Conservation (phyloP, 768 basidiomycete genomes). For the Hericium rajendrae region DNA sequence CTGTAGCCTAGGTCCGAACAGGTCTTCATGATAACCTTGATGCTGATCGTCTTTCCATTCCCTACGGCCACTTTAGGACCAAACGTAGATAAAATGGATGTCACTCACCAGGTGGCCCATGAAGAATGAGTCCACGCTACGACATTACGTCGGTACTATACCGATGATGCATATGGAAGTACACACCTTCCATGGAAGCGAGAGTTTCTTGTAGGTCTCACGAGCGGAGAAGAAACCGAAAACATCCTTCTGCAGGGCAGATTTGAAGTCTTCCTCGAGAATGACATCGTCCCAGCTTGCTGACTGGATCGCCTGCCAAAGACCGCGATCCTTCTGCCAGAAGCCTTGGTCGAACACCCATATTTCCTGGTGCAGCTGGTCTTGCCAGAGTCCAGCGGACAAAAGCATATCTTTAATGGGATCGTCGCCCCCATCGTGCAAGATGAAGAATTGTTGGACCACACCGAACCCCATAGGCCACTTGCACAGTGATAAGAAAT, state of each 20-base stretch:
- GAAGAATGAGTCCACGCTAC: slow-evolving; percentile 74
- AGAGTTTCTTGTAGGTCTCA: slow-evolving; percentile 58
- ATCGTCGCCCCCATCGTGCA: slow-evolving; percentile 54
- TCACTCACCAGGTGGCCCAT: slow-evolving; percentile 62
- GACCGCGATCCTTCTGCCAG: slow-evolving; percentile 52
- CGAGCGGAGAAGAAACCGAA: slow-evolving; percentile 76
- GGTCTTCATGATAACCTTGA: slow-evolving; percentile 76
- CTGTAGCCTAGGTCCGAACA: slow-evolving; percentile 52
- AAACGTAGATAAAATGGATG: background rate
- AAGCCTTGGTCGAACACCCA: slow-evolving; percentile 67
- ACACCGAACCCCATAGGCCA: slow-evolving; percentile 18
- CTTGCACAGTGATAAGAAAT: slow-evolving; percentile 15
- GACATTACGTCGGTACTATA: background rate
- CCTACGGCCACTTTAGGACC: slow-evolving; percentile 27
- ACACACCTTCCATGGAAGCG: slow-evolving; percentile 74
- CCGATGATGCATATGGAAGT: background rate
- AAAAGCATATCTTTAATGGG: slow-evolving; percentile 42
- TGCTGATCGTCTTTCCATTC: slow-evolving; percentile 77
- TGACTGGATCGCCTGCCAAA: slow-evolving; percentile 43
- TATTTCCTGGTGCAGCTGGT: slow-evolving; percentile 56
- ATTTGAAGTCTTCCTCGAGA: slow-evolving; percentile 61
- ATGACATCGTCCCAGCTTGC: slow-evolving; percentile 71
- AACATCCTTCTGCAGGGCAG: slow-evolving; percentile 59
- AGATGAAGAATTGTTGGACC: slow-evolving; percentile 34
- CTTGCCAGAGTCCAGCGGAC: slow-evolving; percentile 38